Base-by-base conservation (phyloP, 768 basidiomycete genomes). In the Russula foetens region DNA sequence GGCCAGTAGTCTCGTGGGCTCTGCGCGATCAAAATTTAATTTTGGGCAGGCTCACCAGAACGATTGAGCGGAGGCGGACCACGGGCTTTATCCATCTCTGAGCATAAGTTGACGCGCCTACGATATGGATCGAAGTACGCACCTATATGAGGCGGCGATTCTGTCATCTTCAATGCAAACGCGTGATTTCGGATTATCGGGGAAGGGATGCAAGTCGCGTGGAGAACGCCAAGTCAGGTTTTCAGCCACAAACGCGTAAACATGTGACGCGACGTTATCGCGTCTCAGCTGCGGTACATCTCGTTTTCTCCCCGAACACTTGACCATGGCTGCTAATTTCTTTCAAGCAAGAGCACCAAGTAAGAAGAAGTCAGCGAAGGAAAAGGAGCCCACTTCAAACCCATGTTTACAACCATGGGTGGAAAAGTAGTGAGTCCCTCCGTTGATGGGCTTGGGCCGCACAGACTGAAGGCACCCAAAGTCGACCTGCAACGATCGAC, bases 401-500 rank as follows among this genome's bases (percentile, higher is more conserved):
- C 84, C 84, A 14, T 77, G 76, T 23, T 71, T 84, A 41, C 91
- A 93, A 69, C 93, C 97, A 63, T 99, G 97, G 97, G 94, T 99
- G 0, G 97, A 99, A 75, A 98, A 98, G 82, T 99, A 98, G 94
- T 95, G 44, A 52, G 84, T 74, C 11, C 35, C 28, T 38, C 41
- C 12, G 8, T 38, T 28, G 21, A 38, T 23, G 31, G n/a, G 11
- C 26, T 29, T 19, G 6, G 43, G 12, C 15, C 6, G 12, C 23
- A 26, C 55, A 7, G 45, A 31, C 46, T 50, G 41, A 53, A 19
- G 46, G 7, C 29, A 46, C 21, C 12, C 29, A 33, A 58, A 98
- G 94, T 71, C 90, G 97, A 53, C 97, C 97, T 50, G 92, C 92
- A 74, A 98, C 95, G 23, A 98, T 99, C 63, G 92, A 97, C 69